Evolutionary conservation across 257 asterid species (phyloP), one percentile per base, ranked within the genome.

Genomic region (Gentiana straminea): DNA sequence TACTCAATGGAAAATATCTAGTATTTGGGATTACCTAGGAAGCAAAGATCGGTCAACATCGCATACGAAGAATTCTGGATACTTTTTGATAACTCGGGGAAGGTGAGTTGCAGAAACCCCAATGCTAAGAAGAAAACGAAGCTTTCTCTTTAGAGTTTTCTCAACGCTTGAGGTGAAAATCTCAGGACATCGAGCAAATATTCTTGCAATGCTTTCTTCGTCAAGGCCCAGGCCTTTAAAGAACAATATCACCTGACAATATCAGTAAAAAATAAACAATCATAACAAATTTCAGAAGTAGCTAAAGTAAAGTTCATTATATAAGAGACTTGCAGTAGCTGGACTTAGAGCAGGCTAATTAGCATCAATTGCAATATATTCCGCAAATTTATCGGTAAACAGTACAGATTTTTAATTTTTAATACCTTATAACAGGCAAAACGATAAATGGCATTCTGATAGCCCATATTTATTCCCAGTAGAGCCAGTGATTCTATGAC

Each of bases 141-240:
- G 73, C 76, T 91, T 91, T 69, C 64, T 84, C 79, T 78, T 66
- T 2, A 87, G 90, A 45, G 97, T 87, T 63, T 62, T 68, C 56
- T 78, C 90, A 35, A 83, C 70, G 79, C 70, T 83, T 24, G 87
- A 62, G 36, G 84, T 87, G 52, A 87, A 83, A 44, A 91, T 77
- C 73, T 91, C 98, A 45, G 98, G 98, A 65, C 98, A 82, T 15
- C 97, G 97, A 62, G 59, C 64, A 54, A 91, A 73, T 52, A 83
- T 85, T 67, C 72, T 67, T 55, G 83, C 75, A 66, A 87, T 73
- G 43, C 75, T 77, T 67, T 73, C 92, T 52, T 83, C 86, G 41
- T 83, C 82, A 67, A 91, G 76, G 33, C 84, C 98, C 39, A 83
- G 73, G 59, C 78, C 85, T 76, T 79, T 75, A 69, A 91, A 77